Evolutionary conservation across 768 basidiomycete genomes (phyloP), one percentile per base, ranked within the genome.

Genomic region (Termitomyces sp.): DNA sequence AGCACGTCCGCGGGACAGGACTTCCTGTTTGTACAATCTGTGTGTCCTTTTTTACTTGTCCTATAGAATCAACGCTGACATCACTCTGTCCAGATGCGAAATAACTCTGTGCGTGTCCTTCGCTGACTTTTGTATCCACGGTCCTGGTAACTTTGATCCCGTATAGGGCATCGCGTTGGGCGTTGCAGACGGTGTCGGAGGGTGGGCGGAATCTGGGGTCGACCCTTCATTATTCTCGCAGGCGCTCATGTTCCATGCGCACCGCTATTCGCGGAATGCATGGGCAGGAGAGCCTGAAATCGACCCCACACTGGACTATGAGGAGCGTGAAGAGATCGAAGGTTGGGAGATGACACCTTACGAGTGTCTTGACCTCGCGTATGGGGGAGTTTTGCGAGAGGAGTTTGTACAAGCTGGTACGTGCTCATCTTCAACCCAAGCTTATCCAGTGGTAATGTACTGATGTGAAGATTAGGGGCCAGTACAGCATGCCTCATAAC

Each of bases 161-260:
- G 63, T 65, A 50, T 63, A 92, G 90, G 90, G 91, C 24, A 71
- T 92, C 33, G 84, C 90, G 2, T 79, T 97, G 57, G 94, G 92
- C 40, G 84, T 97, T 5, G 92, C 94, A 42, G 95, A 98, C 67
- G 95, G 95, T 20, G 94, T 97, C 4, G 94, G 94, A 2, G 94
- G 95, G 20, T 98, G 96, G 96, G 82, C 85, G 52, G 84, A 88
- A 40, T 83, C 84, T 32, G 90, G 92, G 16, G 84, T 92, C 56
- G 94, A 97, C 74, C 93, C 93, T 1, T 88, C 93, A 0, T 77
- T 96, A 49, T 98, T 96, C 77, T 88, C 94, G 1, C 95, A 97
- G 75, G 85, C 92, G 0, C 77, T 98, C 55, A 94, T 96, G 91
- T 95, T 88, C 73, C 88, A 91, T 73, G 87, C 91, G 2, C 84